Conservation (phyloP, 2,329 filamentous ascomycete species). For the Incumbomyces delicatus region DNA sequence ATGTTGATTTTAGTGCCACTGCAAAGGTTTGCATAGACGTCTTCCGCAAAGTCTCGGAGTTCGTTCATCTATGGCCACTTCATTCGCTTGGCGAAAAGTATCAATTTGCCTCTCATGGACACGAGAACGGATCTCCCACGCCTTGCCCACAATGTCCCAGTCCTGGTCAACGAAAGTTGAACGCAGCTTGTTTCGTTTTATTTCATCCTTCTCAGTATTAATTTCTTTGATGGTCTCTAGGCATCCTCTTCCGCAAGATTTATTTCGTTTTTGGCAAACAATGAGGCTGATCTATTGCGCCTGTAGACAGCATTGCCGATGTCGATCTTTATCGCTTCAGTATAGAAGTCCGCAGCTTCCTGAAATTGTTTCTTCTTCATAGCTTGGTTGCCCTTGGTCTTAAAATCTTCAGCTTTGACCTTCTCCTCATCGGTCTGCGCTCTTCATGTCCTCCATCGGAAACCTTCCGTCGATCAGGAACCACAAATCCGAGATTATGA, state of each 20-base stretch:
- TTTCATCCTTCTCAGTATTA: neutral
- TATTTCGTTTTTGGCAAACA: constrained; percentile 1
- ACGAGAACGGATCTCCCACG: constrained; percentile 7
- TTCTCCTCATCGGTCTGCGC: constrained; percentile 7
- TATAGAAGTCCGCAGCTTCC: constrained; percentile 8
- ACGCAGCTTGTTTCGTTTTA: neutral
- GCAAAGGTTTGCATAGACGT: constrained; percentile 10
- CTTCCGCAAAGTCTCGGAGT: constrained; percentile 9
- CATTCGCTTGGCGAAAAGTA: constrained; percentile 16
- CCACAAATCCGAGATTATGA: constrained; percentile 10
- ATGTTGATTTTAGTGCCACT: neutral
- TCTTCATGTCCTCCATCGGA: constrained; percentile 2
- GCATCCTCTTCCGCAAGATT: neutral
- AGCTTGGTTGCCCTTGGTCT: constrained; percentile 7
- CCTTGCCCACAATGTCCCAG: neutral
- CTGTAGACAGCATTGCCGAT: constrained; percentile 4
- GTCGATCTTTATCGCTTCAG: constrained; percentile 10
- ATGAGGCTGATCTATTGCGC: constrained; percentile 6
- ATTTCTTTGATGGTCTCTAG: neutral
- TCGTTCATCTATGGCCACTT: constrained; percentile 17
- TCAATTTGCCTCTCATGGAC: constrained; percentile 14
- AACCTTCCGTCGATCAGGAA: constrained; percentile 7
- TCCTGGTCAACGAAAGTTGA: neutral
- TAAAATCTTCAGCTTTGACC: constrained; percentile 1
- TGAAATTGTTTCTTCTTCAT: constrained; percentile 6